Evolutionary conservation across 1,284 basidiomycete genomes (phyloP), one percentile per base, ranked within the genome.

Genomic region (Cutaneotrichosporon dermatis): DNA sequence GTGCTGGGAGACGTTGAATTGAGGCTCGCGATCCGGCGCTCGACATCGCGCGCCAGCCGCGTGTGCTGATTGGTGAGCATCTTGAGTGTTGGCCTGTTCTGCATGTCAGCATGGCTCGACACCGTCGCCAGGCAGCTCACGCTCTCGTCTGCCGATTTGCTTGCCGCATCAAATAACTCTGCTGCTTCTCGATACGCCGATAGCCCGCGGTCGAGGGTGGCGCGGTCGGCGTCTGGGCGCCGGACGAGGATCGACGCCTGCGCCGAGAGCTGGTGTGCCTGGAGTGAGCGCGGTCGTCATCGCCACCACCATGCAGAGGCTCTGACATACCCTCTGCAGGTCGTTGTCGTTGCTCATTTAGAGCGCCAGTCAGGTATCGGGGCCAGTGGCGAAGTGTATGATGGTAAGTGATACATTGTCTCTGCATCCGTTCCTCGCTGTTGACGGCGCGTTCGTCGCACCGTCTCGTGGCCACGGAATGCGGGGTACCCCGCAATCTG

Each of bases 191-290:
- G 57, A 53, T 74, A 77, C 0, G 65, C 57, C 4, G 62, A 58
- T 11, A 70, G 53, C n/a, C 72, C 76, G 4, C 65, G 55, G 6
- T 58, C 34, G 8, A 75, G 67, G 0, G 63, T 61, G 13, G 64
- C 54, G 6, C 50, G 51, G 4, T 66, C 51, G 2, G 63, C 60
- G 25, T 64, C 58, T 10, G 54, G 40, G 9, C 66, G 59, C 44
- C 60, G 64, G 16, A 69, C 59, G 4, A 75, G 63, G 13, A 59
- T 48, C 1, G 68, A 67, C 2, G 73, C 76, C 56, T 74, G 62
- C 4, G 73, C 68, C 0, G 74, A 75, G 33, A 78, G 67, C 12
- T 71, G 64, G 56, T 78, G 76, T 34, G 76, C 76, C 71, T 76
- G 62, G 41, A 51, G 58, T 59, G 34, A 59, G 51, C 37, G 6